Conservation (phyloP, 768 basidiomycete genomes). For the Termitomyces bulborhizus region DNA sequence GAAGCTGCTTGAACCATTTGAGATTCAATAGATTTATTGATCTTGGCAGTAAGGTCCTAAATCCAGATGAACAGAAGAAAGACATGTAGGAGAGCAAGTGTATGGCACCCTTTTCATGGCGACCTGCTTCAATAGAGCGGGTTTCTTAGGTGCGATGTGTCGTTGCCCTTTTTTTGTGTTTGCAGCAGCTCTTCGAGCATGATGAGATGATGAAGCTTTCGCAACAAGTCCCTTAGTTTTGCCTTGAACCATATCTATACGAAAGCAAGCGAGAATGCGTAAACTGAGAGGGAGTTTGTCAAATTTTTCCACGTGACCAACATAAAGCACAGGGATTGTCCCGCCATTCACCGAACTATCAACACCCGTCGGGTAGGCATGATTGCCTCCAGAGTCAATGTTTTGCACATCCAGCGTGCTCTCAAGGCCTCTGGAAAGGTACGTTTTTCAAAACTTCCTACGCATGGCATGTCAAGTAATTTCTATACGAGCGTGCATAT, state of each 20-base stretch:
- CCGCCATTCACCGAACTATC: constrained; percentile 38
- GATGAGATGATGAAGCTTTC: constrained; percentile 49
- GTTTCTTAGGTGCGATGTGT: constrained; percentile 78
- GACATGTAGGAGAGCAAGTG: background rate
- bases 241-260: constrained; percentile 64
- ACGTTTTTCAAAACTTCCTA: background rate
- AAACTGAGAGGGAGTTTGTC: constrained; percentile 3
- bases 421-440: constrained; percentile 43
- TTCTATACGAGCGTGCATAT: constrained; percentile 51
- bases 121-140: constrained; percentile 63
- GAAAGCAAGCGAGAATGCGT: background rate
- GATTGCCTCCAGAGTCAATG: constrained; percentile 40
- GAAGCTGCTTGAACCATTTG: constrained; percentile 91
- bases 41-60: constrained; percentile 83
- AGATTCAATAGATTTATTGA: constrained; percentile 85
- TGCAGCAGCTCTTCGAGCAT: constrained; percentile 60
- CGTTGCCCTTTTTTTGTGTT: constrained; percentile 76
- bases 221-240: constrained; percentile 70
- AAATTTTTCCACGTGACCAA: constrained; percentile 22
- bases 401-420: constrained; percentile 50
- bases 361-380: constrained; percentile 23
- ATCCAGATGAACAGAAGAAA: background rate
- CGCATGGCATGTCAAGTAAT: background rate
- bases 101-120: constrained; percentile 66
- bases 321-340: constrained; percentile 16